Percentiles rank a stretch among this genome's conserved stretches.
These are phyloP conservation scores for Atkinsonella texensis DNA, from an alignment of 2,329 filamentous ascomycete species.

Conservation along the genomic window DNA sequence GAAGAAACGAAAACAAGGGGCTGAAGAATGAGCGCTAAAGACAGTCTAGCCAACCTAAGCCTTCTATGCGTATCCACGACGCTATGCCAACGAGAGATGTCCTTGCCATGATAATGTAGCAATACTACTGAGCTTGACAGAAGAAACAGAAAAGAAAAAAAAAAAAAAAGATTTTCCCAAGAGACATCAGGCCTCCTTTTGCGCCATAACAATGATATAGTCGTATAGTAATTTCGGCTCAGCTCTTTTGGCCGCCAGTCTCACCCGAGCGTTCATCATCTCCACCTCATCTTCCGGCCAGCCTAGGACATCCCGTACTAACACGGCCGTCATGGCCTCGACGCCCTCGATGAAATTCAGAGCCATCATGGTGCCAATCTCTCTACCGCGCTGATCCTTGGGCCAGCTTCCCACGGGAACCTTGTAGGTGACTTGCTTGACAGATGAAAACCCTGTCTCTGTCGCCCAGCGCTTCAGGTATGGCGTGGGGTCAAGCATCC, in stretches of 20 bases:
- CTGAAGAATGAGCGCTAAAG: not conserved
- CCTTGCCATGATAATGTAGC: not conserved
- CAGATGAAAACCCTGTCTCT: constrained; percentile 24
- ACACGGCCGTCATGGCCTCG: constrained; percentile 24
- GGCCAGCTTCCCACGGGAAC: constrained; percentile 27
- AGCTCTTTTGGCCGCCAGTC: constrained; percentile 13
- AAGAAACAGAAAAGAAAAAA: not conserved
- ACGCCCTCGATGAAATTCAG: constrained; percentile 25
- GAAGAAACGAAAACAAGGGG: not conserved
- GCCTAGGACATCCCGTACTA: constrained; percentile 25
- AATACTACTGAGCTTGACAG: too few relatives aligned
- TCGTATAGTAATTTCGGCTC: constrained; percentile 20
- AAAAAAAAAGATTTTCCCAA: not conserved
- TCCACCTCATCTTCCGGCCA: constrained; percentile 32
- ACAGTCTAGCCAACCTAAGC: not conserved
- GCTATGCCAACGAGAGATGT: not conserved
- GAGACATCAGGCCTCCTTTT: constrained; percentile 11
- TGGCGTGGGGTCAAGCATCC: constrained; percentile 18
- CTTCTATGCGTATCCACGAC: not conserved
- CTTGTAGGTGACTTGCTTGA: constrained; percentile 20
- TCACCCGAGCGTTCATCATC: constrained; percentile 18
- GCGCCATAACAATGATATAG: constrained; percentile 18
- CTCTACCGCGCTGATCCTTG: constrained; percentile 26
- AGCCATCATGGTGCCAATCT: constrained; percentile 27
- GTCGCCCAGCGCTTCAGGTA: constrained; percentile 17